Evolutionary conservation across 2,329 filamentous ascomycete species (phyloP).

Genomic region (Cladosporium colombiae): DNA sequence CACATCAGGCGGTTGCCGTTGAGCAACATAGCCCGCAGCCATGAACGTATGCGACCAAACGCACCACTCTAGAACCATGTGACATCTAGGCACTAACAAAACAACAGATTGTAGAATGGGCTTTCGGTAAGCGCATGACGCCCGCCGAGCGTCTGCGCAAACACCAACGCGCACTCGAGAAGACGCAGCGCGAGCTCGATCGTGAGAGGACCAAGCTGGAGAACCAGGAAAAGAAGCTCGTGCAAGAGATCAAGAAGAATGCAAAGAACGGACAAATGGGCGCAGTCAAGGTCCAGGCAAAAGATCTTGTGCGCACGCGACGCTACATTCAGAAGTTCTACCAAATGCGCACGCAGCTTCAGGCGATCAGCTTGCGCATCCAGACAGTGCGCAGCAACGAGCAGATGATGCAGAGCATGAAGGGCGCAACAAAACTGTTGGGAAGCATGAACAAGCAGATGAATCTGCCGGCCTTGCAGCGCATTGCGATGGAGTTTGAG

Average conservation of each 20-base stretch:
- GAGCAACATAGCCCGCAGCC: slow-evolving; percentile 26
- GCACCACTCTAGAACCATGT: not conserved
- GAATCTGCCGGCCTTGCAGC: slow-evolving; percentile 92
- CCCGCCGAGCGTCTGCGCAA: slow-evolving; percentile 87
- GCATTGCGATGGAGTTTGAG: slow-evolving; percentile 99
- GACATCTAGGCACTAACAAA: slow-evolving; percentile 8
- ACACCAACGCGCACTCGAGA: slow-evolving; percentile 95
- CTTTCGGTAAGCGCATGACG: slow-evolving; percentile 98
- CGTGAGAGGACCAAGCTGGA: slow-evolving; percentile 93
- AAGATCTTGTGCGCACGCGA: slow-evolving; percentile 90
- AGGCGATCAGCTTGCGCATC: slow-evolving; percentile 91
- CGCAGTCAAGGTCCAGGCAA: slow-evolving; percentile 97
- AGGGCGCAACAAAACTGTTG: slow-evolving; percentile 87
- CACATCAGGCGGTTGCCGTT: slow-evolving; percentile 4
- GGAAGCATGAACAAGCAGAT: slow-evolving; percentile 97
- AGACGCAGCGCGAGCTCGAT: slow-evolving; percentile 94
- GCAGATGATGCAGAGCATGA: slow-evolving; percentile 99
- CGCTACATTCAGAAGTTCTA: slow-evolving; percentile 96
- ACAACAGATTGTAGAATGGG: slow-evolving; percentile 89
- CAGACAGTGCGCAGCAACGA: slow-evolving; percentile 99
- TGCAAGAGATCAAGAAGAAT: slow-evolving; percentile 95
- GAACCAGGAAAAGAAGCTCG: slow-evolving; percentile 97
- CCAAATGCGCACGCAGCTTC: slow-evolving; percentile 93
- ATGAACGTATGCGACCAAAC: slow-evolving; percentile 59
- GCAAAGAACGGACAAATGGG: slow-evolving; percentile 98